Percentiles rank a stretch among this genome's conserved stretches.
Evolutionary conservation across 208 protist genomes (phyloP).

Genomic region (Crithidia expoeki): DNA sequence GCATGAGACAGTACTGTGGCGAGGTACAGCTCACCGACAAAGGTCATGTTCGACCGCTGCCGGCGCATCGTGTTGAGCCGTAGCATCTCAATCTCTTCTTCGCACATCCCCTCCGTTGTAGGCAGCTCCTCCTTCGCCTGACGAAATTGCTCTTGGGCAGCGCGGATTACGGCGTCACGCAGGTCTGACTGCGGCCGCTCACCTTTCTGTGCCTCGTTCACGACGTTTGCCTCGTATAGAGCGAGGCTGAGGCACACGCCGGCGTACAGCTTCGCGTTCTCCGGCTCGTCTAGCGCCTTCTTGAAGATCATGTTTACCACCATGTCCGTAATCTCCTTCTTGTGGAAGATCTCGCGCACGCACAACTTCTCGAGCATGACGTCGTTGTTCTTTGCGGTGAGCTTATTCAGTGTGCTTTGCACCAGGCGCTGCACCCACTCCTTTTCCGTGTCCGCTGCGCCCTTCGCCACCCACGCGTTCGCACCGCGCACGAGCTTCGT

Average conservation of each 20-base stretch:
- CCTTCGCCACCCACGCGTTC: conserved; percentile 81
- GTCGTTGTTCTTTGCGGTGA: conserved; percentile 76
- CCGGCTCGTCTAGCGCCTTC: conserved; percentile 87
- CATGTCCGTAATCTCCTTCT: conserved; percentile 54
- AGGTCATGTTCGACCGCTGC: conserved; percentile 88
- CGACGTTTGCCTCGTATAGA: conserved; percentile 66
- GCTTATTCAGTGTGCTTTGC: conserved; percentile 84
- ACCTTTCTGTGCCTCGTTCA: conserved; percentile 25
- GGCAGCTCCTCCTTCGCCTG: conserved; percentile 20
- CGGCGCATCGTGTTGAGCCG: conserved; percentile 77
- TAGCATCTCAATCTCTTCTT: conserved; percentile 70
- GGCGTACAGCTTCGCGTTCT: conserved; percentile 84
- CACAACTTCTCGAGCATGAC: conserved; percentile 64
- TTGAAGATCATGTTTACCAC: conserved; percentile 80
- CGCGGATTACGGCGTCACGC: conserved; percentile 68
- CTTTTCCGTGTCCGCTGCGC: conserved; percentile 70
- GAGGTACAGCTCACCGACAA: conserved; percentile 87
- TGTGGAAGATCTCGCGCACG: conserved; percentile 69
- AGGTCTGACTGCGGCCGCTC: conserved; percentile 64
- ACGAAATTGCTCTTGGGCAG: conserved; percentile 72
- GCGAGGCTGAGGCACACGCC: conserved; percentile 79
- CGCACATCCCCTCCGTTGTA: conserved; percentile 35
- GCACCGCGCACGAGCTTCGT: conserved; percentile 82
- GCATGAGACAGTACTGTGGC: conserved; percentile 65
- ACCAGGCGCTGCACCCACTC: conserved; percentile 85